Evolutionary conservation across 305 asterid genomes (phyloP).

Genomic region (Striga hermonthica): DNA sequence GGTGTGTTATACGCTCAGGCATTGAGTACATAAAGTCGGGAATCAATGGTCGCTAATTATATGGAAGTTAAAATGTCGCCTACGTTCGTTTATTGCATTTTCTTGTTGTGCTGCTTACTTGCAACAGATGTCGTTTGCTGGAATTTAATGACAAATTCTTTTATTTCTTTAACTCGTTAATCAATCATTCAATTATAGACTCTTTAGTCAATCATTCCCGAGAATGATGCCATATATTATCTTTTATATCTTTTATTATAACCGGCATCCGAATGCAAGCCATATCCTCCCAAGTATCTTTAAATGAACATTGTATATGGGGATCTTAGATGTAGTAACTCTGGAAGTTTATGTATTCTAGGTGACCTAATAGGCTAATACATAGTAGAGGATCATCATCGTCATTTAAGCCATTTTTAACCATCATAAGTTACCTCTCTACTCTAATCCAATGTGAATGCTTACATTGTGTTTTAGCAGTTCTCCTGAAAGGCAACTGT

Average conservation of each 20-base stretch:
- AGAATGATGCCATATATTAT: constrained; percentile 2
- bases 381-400: background rate
- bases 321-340: background rate
- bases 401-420: background rate
- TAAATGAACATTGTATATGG: background rate
- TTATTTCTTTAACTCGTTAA: constrained; percentile 1
- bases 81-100: background rate
- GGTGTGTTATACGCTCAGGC: too few species aligned
- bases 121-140: background rate
- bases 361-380: background rate
- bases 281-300: constrained; percentile 5
- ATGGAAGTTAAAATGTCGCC: constrained; percentile 10
- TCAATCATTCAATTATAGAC: background rate
- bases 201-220: background rate
- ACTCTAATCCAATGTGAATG: background rate
- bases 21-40: too few species aligned
- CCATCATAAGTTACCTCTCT: background rate
- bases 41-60: background rate
- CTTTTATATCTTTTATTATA: background rate
- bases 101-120: constrained; percentile 4
- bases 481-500: background rate
- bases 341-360: background rate
- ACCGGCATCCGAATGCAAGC: constrained; percentile 1
- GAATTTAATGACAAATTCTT: background rate
- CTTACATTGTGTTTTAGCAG: background rate